phyloP scores from a whole-genome alignment of 1,284 basidiomycete genomes.

The Malassezia japonica region DNA sequence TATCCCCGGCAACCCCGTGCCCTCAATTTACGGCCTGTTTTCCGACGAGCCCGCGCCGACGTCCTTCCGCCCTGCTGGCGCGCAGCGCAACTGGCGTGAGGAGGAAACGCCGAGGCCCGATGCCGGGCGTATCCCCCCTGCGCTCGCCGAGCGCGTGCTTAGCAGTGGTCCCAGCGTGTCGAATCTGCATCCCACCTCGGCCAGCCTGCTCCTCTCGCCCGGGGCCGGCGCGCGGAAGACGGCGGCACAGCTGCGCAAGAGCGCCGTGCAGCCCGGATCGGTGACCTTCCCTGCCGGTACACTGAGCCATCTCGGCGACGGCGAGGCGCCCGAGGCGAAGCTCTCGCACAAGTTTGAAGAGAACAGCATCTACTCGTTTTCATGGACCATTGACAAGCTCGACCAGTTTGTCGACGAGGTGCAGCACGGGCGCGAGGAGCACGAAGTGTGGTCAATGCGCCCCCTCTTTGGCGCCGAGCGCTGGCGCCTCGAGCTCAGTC shows the following conservation, averaged over 20 bases:
- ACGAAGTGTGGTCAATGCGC: constrained; percentile 38
- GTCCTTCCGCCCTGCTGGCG: constrained; percentile 9
- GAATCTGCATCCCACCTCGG: constrained; percentile 7
- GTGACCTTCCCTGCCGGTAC: constrained; percentile 9
- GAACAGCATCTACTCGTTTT: constrained; percentile 32
- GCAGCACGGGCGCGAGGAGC: constrained; percentile 29
- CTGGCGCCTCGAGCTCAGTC: constrained; percentile 45
- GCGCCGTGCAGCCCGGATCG: constrained; percentile 7
- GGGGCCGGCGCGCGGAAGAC: background rate
- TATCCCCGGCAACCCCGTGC: constrained; percentile 7
- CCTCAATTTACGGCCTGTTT: constrained; percentile 14
- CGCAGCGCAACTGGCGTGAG: background rate
- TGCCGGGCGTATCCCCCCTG: constrained; percentile 6
- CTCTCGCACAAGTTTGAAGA: constrained; percentile 27
- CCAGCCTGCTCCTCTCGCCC: constrained; percentile 4
- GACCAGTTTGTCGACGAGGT: constrained; percentile 35
- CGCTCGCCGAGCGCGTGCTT: constrained; percentile 8
- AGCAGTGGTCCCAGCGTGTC: constrained; percentile 13
- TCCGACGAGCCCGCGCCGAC: constrained; percentile 15
- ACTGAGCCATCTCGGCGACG: background rate
- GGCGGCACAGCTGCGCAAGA: constrained; percentile 2
- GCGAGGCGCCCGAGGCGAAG: constrained; percentile 2
- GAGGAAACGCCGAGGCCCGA: background rate
- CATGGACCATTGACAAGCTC: constrained; percentile 35
- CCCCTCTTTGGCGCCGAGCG: constrained; percentile 43